Evolutionary conservation across 164 flowering plant species (phyloP), one percentile per base, ranked within the genome.

Genomic region (Aristolochia fimbriata): DNA sequence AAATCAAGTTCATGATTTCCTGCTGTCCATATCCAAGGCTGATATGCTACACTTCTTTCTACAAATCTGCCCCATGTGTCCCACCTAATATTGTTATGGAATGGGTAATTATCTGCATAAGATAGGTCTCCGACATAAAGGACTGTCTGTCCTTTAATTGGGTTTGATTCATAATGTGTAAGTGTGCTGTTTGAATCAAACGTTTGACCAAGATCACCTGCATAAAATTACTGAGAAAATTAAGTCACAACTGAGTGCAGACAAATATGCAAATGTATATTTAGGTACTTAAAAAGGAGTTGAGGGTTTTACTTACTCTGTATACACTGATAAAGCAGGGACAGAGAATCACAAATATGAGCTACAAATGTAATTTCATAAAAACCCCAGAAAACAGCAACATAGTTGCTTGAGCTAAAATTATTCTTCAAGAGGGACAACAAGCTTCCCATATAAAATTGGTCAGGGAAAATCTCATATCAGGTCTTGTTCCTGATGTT

Each of bases 191-290:
- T 85, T 13, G 95, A 87, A 68, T 87, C 80, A 57, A 27, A 72
- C 30, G 82, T 89, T 66, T 89, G 97, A 21, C 95, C 97, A 56
- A 87, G 81, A 76, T 89, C 97, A 68, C 68, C 68, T 65, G 68
- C 68, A 59, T 13, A 41, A 5, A 25, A 15, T 49, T 12, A 15
- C 52, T 49, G 52, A 49, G 0, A 6, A 49, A 4, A n/a, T n/a
- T n/a, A n/a, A 49, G n/a, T 49, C 52, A 12, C 52, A 15, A 8
- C 33, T 15, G 19, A 6, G 19, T 22, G 30, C 16, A 22, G 17
- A 8, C 16, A 22, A 6, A 37, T 37, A 37, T 37, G 43, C 12
- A 3, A 10, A 7, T 37, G 9, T 37, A 37, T 37, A 3, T 0
- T 21, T 33, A 4, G 15, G 30, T 22, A 55, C 15, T 7, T 37